Percentiles rank a stretch among this genome's conserved stretches.
These are phyloP conservation scores for Arabidopsis arenosa DNA, from an alignment of 345 rosid species.

Conservation along the genomic window DNA sequence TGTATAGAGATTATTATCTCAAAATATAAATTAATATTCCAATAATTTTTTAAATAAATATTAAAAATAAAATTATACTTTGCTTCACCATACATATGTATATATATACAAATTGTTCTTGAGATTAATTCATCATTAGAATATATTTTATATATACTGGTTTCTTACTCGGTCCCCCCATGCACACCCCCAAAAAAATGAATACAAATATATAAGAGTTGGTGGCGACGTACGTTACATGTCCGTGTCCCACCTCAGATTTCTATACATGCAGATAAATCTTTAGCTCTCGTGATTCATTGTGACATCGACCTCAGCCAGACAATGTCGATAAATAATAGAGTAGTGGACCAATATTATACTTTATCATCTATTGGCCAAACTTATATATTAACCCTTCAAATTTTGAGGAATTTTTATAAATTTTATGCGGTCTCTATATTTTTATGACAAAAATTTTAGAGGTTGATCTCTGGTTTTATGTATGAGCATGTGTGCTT, in stretches of 20 bases:
- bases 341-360: conserved; percentile 2
- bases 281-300: neutral
- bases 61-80: no score
- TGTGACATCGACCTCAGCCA: neutral
- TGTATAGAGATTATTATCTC: no score
- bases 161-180: neutral
- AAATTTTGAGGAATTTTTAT: neutral
- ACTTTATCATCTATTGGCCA: neutral
- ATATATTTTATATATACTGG: neutral
- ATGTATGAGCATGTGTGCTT: neutral
- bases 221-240: neutral
- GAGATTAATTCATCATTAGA: neutral
- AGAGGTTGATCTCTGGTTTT: neutral
- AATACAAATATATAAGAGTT: neutral
- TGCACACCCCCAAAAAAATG: neutral
- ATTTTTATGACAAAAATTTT: no score
- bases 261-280: neutral
- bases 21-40: no score
- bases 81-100: no score
- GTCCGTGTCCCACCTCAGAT: neutral
- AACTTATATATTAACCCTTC: neutral
- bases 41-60: no score
- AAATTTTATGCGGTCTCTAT: no score
- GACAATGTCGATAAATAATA: neutral
- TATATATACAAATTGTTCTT: no score